A percentile compares a stretch with the other conserved stretches of the same genome.
Conservation (phyloP, 371 early-diverging fungal genomes). For the Batrachochytrium dendrobatidis region DNA sequence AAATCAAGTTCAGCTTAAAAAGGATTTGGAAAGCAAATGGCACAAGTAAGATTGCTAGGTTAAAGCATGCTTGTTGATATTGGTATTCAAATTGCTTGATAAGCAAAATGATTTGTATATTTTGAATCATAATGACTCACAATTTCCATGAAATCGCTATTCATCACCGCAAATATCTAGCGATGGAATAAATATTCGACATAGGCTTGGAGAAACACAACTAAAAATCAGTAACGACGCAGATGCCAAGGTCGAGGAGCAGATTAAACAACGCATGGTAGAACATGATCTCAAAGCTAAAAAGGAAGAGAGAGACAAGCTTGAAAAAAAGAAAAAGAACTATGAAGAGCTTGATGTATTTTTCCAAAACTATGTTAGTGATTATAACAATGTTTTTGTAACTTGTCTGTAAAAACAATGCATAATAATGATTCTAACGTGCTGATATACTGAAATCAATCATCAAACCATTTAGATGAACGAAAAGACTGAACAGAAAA, state of each 20-base stretch:
- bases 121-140: not conserved
- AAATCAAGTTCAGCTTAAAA: constrained; percentile 19
- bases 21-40: constrained; percentile 29
- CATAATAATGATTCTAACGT: too few relatives aligned
- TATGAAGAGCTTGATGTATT: constrained; percentile 1
- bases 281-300: constrained; percentile 14
- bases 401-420: not conserved
- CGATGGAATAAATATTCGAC: constrained; percentile 15
- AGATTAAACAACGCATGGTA: constrained; percentile 18
- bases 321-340: constrained; percentile 4
- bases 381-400: not conserved
- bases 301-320: constrained; percentile 6
- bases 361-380: not conserved
- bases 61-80: not conserved
- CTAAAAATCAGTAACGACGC: constrained; percentile 6
- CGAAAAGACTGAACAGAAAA: constrained; percentile 5
- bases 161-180: constrained; percentile 12
- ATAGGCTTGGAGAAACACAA: constrained; percentile 21
- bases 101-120: not conserved
- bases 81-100: not conserved
- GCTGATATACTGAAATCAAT: too few relatives aligned
- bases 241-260: constrained; percentile 25
- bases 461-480: not conserved
- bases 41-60: constrained; percentile 11
- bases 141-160: not conserved